phyloP scores from a whole-genome alignment of 768 basidiomycete genomes.

The Tulasnella sp. region DNA sequence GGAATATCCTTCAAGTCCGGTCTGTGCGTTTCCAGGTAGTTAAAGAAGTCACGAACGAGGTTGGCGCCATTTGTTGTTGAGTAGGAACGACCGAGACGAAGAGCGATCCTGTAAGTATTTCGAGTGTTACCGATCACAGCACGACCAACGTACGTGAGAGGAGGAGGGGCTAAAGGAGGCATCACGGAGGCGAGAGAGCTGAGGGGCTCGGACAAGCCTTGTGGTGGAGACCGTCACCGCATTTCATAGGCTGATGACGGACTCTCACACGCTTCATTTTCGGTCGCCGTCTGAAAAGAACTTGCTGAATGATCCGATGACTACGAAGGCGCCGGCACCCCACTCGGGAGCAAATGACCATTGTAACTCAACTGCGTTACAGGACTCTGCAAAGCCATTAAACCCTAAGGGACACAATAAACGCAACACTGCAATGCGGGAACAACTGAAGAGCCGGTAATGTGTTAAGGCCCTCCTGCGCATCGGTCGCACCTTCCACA shows the following conservation, averaged over 20 bases:
- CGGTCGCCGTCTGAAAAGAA: neutral
- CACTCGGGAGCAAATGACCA: neutral
- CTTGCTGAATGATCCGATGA: neutral
- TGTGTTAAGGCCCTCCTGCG: conserved; percentile 1
- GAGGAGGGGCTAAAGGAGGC: neutral
- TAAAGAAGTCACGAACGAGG: neutral
- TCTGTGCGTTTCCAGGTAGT: neutral
- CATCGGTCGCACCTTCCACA: neutral
- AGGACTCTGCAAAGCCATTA: neutral
- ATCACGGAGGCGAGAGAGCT: neutral
- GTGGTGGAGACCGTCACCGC: neutral
- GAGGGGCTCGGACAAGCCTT: neutral
- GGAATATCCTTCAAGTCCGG: neutral
- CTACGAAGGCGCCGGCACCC: neutral
- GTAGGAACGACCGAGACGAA: neutral
- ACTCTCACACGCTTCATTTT: neutral
- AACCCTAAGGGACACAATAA: neutral
- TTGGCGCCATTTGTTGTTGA: neutral
- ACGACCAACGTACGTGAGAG: conserved; percentile 14
- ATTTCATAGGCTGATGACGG: neutral
- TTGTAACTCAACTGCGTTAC: neutral
- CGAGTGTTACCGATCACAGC: neutral
- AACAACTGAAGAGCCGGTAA: neutral
- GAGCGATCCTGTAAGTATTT: neutral
- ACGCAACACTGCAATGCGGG: neutral